Evolutionary conservation across 177 flowering plant genomes (phyloP).

Genomic region (Vitis hybrid): DNA sequence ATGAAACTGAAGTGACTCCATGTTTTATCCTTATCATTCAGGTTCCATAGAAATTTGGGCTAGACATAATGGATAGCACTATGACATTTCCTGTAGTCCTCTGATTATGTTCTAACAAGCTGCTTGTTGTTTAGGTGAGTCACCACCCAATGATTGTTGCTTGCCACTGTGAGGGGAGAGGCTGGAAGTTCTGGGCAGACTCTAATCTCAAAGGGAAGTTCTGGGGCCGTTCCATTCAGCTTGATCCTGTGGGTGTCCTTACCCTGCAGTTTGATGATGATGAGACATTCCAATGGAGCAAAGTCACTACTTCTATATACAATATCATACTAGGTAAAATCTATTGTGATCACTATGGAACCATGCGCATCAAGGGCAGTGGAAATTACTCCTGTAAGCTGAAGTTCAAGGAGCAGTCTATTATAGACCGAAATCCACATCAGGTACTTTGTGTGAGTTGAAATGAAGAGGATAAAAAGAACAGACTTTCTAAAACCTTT

Average conservation of each 20-base stretch:
- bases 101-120: constrained; percentile 15
- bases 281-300: constrained; percentile 97
- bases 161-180: constrained; percentile 97
- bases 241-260: constrained; percentile 93
- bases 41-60: background rate
- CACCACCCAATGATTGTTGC: constrained; percentile 98
- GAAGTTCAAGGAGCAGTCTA: constrained; percentile 98
- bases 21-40: background rate
- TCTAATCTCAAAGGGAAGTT: constrained; percentile 97
- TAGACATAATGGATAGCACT: background rate
- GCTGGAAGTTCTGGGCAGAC: constrained; percentile 99
- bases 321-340: constrained; percentile 96
- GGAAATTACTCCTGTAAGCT: constrained; percentile 96
- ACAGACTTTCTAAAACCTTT: background rate
- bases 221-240: constrained; percentile 99
- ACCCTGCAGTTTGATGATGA: constrained; percentile 96
- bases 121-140: constrained; percentile 65
- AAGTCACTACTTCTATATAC: constrained; percentile 97
- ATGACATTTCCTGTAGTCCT: background rate
- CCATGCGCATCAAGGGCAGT: constrained; percentile 93
- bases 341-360: constrained; percentile 97
- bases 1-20: too few species aligned
- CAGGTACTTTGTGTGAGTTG: constrained; percentile 54
- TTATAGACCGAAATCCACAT: constrained; percentile 98
- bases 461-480: background rate